Evolutionary conservation across 495 filamentous ascomycete genomes (phyloP), one percentile per base, ranked within the genome.

Genomic region (Hypoxylon intermedium): DNA sequence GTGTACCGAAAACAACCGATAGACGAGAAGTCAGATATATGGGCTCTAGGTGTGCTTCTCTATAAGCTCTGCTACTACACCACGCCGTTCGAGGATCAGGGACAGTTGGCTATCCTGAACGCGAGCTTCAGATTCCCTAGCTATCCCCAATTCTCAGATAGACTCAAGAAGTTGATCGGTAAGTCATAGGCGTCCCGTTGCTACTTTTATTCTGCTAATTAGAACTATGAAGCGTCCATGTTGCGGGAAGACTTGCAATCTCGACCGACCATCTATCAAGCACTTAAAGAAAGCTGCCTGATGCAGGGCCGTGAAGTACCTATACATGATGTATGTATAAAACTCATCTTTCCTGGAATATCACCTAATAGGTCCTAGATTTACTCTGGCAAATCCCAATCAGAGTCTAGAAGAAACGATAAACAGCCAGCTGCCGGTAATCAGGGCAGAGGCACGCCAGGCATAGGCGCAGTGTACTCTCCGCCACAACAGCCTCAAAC

Each of bases 21-120:
- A 73, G 92, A 98, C 69, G 94, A 98, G 80, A 98, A 98, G 78
- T 96, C 92, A 37, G 94, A 98, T 75, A 96, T 98, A 15, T 98
- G 94, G 94, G 94, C 94, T 0, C 79, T 98, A 33, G 94, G 94
- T 11, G 94, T 98, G 24, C 79, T 98, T 42, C 79, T 98, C 43
- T 98, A 98, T 79, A 98, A 98, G 79, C 82, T 98, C 49, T 98
- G 94, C 77, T 98, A 98, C 78, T 98, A 98, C 77, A 98, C 95
- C 21, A 98, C 94, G 6, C 94, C 94, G 2, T 98, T 98, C 68
- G 94, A 98, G 75, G 95, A 97, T 52, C 90, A 94, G 64, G 94
- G 94, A 15, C 93, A 96, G 76, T 90, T 98, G 75, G 94, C 94
- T n/a, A 98, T 98, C 62, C 78, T 98, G 34, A 98, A 97, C 69